Percentiles rank a stretch among this genome's conserved stretches.
These are phyloP conservation scores for Bombardia bombarda DNA, from an alignment of 495 filamentous ascomycete species.

Conservation along the genomic window DNA sequence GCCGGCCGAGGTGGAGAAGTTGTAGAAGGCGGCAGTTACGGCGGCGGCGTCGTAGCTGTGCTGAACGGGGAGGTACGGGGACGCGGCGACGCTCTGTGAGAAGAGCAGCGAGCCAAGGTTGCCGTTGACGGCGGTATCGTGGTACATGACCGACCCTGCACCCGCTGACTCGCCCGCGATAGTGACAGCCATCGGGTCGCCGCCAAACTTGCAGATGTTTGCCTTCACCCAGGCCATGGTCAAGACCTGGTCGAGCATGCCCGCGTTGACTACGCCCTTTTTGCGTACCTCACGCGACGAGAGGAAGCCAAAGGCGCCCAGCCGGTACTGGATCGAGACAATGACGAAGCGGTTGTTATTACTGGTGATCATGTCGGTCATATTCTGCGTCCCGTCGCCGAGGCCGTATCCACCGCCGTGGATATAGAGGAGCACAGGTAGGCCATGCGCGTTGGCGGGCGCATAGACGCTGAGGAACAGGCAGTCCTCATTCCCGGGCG, in stretches of 20 bases:
- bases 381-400: constrained; percentile 25
- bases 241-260: constrained; percentile 51
- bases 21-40: constrained; percentile 42
- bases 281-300: constrained; percentile 16
- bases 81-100: constrained; percentile 18
- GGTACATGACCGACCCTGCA: constrained; percentile 30
- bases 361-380: constrained; percentile 33
- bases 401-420: constrained; percentile 43
- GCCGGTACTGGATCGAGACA: constrained; percentile 40
- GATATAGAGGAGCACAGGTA: constrained; percentile 39
- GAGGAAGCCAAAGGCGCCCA: constrained; percentile 25
- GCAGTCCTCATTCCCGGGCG: constrained; percentile 30
- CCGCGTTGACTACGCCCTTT: constrained; percentile 21
- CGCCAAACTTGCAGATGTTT: constrained; percentile 61
- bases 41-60: constrained; percentile 36
- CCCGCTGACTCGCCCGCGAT: constrained; percentile 64
- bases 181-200: constrained; percentile 53
- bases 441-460: constrained; percentile 22
- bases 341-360: constrained; percentile 34
- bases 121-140: constrained; percentile 17
- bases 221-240: constrained; percentile 67
- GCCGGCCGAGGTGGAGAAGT: constrained; percentile 44
- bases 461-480: constrained; percentile 36
- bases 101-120: constrained; percentile 18
- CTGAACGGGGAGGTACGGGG: constrained; percentile 22